Base-by-base conservation (phyloP, 768 basidiomycete species). In the Lentinula guzmanii region DNA sequence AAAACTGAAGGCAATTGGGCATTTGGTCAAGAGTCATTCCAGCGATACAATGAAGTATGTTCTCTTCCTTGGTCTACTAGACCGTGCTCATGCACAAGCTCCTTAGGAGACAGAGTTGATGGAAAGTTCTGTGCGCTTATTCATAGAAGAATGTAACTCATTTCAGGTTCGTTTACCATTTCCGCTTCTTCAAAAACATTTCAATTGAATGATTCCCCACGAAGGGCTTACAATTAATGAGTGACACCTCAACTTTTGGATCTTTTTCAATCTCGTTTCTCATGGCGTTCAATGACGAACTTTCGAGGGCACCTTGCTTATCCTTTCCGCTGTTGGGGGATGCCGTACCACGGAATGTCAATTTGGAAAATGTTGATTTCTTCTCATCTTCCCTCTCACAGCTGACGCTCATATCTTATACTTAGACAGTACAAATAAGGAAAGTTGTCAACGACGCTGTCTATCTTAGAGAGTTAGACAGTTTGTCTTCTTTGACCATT, bases 121-220 rank as follows among this genome's bases (percentile, higher is more conserved):
- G 82, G 90, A 92, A 46, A 84, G 81, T 4, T 77, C 84, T 11
- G 75, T 92, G 56, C 81, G 91, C 16, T 74, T 79, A 15, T 82
- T 89, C 59, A 78, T 89, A 4, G 91, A 93, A 68, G 90, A 91
- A 65, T 90, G 89, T 67, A 82, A 91, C 68, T 80, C 81, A 56
- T 76, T 87, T 13, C 91, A 91, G 82, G 90, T 89, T 64, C 58
- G 55, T 51, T 45, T 39, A n/a, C 37, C 46, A 58, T 54, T 16
- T 41, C n/a, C 48, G 57, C 0, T 58, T 31, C 52, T 45, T 43
- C 16, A 24, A 13, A 15, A 21, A 42, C 54, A 37, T 39, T 64
- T 42, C 41, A 42, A 15, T 21, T 48, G 34, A 18, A 65, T 57
- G 42, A n/a, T 39, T 42, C 4, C 28, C 28, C 28, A 24, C 41